phyloP scores from a whole-genome alignment of 495 filamentous ascomycete genomes.

The Xylaria scruposa region DNA sequence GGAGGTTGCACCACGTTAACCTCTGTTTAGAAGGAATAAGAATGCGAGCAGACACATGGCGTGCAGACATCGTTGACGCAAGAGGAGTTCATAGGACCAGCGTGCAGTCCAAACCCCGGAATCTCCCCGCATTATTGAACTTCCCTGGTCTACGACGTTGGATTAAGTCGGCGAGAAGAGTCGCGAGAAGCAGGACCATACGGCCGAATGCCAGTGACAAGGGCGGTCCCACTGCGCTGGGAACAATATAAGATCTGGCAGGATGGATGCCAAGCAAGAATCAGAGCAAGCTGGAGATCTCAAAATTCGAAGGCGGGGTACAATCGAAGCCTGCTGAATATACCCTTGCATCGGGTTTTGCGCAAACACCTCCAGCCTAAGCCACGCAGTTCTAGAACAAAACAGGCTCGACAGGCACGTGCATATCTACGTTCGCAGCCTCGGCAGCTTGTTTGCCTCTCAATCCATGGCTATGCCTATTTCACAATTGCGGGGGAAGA shows the following conservation, averaged over 20 bases:
- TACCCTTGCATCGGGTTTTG: not conserved
- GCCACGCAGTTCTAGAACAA: constrained; percentile 1
- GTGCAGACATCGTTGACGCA: not conserved
- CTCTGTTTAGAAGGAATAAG: not conserved
- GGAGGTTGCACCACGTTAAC: constrained; percentile 19
- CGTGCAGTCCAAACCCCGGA: not conserved
- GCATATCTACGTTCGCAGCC: not conserved
- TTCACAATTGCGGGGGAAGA: not conserved
- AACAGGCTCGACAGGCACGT: not conserved
- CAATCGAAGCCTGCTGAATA: not conserved
- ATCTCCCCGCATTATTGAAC: not conserved
- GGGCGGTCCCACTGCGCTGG: not conserved
- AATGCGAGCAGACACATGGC: constrained; percentile 8
- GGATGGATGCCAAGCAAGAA: not conserved
- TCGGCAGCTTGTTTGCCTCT: not conserved
- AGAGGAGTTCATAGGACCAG: not conserved
- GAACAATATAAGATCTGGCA: not conserved
- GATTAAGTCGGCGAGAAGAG: not conserved
- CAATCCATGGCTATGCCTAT: not conserved
- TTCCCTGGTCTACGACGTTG: not conserved
- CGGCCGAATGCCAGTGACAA: constrained; percentile 13
- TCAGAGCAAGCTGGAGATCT: not conserved
- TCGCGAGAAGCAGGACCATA: constrained; percentile 2
- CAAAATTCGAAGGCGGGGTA: not conserved
- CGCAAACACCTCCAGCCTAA: not conserved